Evolutionary conservation across 805 yeast species (phyloP).

Genomic region (Blastobotrys mokoenaii): DNA sequence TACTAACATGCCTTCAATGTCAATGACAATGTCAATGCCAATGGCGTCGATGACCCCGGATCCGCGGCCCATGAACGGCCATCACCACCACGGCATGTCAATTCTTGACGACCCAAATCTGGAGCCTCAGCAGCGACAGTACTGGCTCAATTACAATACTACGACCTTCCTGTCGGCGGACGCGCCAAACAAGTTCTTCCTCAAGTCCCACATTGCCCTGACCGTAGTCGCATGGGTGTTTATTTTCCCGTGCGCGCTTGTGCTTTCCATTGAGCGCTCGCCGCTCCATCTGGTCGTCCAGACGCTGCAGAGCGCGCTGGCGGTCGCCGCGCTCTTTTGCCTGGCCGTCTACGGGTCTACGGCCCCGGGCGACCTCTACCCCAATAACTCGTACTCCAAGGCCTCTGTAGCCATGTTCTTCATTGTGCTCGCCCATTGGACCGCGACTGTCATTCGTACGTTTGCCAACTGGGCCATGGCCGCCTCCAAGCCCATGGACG

Average conservation of each 20-base stretch:
- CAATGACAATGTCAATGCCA: not conserved
- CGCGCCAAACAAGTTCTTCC: constrained; percentile 42
- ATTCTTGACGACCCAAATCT: constrained; percentile 56
- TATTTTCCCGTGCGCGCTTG: constrained; percentile 60
- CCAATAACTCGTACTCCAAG: constrained; percentile 61
- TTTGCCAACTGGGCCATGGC: constrained; percentile 37
- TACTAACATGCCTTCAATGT: too few species aligned
- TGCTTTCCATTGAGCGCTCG: constrained; percentile 52
- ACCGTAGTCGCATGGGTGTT: constrained; percentile 39
- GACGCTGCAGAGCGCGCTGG: constrained; percentile 39
- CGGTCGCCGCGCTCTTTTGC: constrained; percentile 43
- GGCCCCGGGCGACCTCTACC: constrained; percentile 58
- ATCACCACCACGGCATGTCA: constrained; percentile 59
- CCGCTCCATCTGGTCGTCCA: constrained; percentile 52
- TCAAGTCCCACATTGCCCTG: constrained; percentile 47
- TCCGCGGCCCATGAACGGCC: not conserved
- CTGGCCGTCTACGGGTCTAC: constrained; percentile 50
- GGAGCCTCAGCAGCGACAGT: constrained; percentile 61
- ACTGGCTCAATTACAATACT: constrained; percentile 74
- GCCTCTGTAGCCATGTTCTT: constrained; percentile 56
- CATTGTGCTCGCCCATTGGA: constrained; percentile 44
- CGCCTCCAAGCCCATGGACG: constrained; percentile 21
- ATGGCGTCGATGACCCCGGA: not conserved
- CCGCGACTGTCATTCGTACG: constrained; percentile 42
- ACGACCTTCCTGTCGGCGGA: constrained; percentile 49